Percentiles rank a stretch among this genome's conserved stretches.
These are phyloP conservation scores for Calonectria ilicicola DNA, from an alignment of 2,329 filamentous ascomycete species.

Conservation along the genomic window DNA sequence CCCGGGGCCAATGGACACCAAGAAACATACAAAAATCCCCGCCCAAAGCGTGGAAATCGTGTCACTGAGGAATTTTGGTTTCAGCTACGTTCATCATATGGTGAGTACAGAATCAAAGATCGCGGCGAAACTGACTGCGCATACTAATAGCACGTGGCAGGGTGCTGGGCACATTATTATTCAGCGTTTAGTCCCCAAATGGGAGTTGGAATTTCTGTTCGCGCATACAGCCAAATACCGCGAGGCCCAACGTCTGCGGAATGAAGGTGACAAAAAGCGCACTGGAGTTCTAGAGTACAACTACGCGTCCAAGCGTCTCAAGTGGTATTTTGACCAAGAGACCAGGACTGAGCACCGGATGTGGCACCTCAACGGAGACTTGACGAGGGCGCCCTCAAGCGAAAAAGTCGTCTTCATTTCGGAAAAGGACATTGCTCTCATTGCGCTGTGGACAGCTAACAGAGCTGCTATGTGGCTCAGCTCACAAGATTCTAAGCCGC, in stretches of 20 bases:
- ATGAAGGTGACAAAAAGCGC: neutral
- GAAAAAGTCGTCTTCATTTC: neutral
- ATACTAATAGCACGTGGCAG: neutral
- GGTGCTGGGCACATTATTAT: neutral
- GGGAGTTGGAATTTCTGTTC: neutral
- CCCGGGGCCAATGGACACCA: neutral
- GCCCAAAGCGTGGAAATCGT: neutral
- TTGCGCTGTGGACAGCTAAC: slow-evolving; percentile 18
- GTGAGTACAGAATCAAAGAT: neutral
- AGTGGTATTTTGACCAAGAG: slow-evolving; percentile 14
- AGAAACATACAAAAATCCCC: neutral
- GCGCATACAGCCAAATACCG: neutral
- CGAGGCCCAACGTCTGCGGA: neutral
- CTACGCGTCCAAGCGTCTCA: neutral
- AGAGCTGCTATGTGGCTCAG: slow-evolving; percentile 17
- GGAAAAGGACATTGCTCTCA: slow-evolving; percentile 7
- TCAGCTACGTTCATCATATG: neutral
- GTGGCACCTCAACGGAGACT: slow-evolving; percentile 14
- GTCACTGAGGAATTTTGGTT: neutral
- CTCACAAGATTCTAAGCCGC: slow-evolving; percentile 16
- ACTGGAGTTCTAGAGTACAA: slow-evolving; percentile 9
- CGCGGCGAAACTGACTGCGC: neutral
- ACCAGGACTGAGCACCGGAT: neutral
- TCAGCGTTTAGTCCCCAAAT: neutral
- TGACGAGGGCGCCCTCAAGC: neutral